phyloP scores from a whole-genome alignment of 352 stramenopile genomes.

The Thraustochytrium sp. region DNA sequence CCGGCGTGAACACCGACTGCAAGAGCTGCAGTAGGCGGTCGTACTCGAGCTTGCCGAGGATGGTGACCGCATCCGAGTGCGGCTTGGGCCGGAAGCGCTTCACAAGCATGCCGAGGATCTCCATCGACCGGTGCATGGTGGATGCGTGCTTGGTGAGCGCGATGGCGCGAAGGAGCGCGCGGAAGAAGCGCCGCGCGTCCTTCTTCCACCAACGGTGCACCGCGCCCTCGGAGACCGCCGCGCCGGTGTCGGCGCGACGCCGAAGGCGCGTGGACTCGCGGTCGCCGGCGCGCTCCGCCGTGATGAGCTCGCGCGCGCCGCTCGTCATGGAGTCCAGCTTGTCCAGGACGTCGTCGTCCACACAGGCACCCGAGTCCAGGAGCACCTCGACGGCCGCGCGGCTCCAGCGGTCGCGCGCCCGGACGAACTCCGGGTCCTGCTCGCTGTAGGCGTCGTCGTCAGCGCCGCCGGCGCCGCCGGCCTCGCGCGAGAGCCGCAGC shows the following conservation, averaged over 20 bases:
- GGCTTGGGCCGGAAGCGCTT: slow-evolving; percentile 18
- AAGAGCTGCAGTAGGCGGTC: slow-evolving; percentile 4
- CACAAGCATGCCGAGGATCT: slow-evolving; percentile 27
- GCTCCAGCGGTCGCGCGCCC: slow-evolving; percentile 8
- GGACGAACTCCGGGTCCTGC: background rate
- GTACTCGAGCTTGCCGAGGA: slow-evolving; percentile 25
- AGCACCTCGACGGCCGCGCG: slow-evolving; percentile 25
- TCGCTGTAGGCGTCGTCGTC: background rate
- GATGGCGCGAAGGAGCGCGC: slow-evolving; percentile 1
- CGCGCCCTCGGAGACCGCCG: background rate
- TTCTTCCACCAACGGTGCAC: slow-evolving; percentile 20
- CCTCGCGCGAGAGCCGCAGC: background rate
- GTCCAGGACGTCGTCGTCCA: slow-evolving; percentile 3
- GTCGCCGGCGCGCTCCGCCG: background rate
- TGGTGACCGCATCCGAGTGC: background rate
- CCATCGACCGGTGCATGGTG: slow-evolving; percentile 31
- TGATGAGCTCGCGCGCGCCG: slow-evolving; percentile 22
- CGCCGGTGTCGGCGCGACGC: background rate
- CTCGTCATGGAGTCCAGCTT: background rate
- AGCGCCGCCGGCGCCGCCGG: background rate
- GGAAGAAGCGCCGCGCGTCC: background rate
- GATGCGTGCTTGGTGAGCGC: slow-evolving; percentile 29
- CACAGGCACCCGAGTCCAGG: slow-evolving; percentile 5
- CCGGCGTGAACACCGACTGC: slow-evolving; percentile 23
- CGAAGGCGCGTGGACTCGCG: background rate